These are phyloP conservation scores for Bipolaris oryzae DNA, from an alignment of 2,329 filamentous ascomycete species.

Conservation along the genomic window DNA sequence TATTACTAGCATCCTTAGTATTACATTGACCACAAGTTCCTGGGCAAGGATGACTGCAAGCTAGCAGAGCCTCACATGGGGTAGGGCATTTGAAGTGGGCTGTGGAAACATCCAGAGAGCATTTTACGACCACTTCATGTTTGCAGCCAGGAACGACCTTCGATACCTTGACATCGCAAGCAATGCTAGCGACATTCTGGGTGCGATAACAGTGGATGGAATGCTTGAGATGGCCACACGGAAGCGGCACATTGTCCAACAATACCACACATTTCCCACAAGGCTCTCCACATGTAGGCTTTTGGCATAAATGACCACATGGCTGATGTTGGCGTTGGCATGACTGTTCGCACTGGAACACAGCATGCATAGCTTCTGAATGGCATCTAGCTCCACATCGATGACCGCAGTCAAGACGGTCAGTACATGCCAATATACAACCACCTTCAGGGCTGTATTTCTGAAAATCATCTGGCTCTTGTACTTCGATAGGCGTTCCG, in stretches of 20 bases:
- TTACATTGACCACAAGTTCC: constrained; percentile 59
- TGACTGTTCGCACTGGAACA: constrained; percentile 31
- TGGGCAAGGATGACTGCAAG: constrained; percentile 65
- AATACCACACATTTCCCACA: constrained; percentile 32
- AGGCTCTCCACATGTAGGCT: constrained; percentile 35
- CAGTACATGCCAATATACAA: constrained; percentile 29
- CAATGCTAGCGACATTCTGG: constrained; percentile 41
- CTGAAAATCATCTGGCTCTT: constrained; percentile 36
- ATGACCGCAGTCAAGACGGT: constrained; percentile 40
- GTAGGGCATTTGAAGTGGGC: constrained; percentile 55
- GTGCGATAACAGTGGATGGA: constrained; percentile 19
- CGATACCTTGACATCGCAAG: constrained; percentile 56
- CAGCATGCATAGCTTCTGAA: constrained; percentile 37
- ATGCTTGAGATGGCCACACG: constrained; percentile 36
- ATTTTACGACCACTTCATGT: constrained; percentile 60
- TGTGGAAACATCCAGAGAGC: constrained; percentile 54
- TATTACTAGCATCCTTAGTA: constrained; percentile 33
- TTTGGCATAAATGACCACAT: constrained; percentile 40
- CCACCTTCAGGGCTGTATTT: constrained; percentile 41
- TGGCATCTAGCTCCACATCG: constrained; percentile 38
- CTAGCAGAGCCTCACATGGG: constrained; percentile 54
- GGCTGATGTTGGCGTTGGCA: constrained; percentile 30
- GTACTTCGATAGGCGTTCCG: constrained; percentile 31
- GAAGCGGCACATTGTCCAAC: constrained; percentile 30
- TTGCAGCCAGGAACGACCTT: constrained; percentile 61